Percentiles rank a stretch among this genome's conserved stretches.
Conservation (phyloP, 345 rosid genomes). For the Ceriops tagal region DNA sequence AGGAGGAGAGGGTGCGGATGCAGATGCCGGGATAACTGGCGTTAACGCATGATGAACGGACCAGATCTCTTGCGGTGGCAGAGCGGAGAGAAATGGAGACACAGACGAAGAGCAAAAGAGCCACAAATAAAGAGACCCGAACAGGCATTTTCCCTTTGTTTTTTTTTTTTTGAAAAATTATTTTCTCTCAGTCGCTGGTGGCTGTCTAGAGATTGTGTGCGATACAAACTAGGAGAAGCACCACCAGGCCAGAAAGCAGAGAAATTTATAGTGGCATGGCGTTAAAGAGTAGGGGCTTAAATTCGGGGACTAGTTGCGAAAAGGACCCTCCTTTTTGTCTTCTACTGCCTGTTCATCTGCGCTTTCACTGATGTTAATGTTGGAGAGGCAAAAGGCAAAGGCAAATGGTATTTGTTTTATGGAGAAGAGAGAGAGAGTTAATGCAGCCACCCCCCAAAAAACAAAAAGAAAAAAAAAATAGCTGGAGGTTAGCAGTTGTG, state of each 20-base stretch:
- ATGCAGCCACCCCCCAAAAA: background rate
- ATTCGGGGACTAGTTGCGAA: slow-evolving; percentile 5
- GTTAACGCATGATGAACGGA: slow-evolving; percentile 61
- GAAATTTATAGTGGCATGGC: background rate
- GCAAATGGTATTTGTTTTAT: no score
- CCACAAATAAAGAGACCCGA: slow-evolving; percentile 13
- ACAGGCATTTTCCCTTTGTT: background rate
- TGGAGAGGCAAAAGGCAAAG: no score
- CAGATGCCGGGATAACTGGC: slow-evolving; percentile 75
- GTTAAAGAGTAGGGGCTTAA: background rate
- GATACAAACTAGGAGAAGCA: no score
- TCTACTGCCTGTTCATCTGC: no score
- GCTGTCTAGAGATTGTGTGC: background rate
- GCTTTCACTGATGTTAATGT: no score
- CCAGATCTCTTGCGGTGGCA: slow-evolving; percentile 38
- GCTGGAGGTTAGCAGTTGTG: background rate
- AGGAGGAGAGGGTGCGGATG: slow-evolving; percentile 62
- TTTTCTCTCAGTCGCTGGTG: background rate
- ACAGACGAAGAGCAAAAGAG: slow-evolving; percentile 9
- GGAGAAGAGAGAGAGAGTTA: background rate
- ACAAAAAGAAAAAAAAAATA: background rate
- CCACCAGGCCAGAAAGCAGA: background rate
- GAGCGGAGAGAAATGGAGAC: slow-evolving; percentile 17
- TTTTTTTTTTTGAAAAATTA: no score
- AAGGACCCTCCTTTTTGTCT: background rate